Evolutionary conservation across 257 asterid genomes (phyloP).

Genomic region (Fraxinus pennsylvanica): DNA sequence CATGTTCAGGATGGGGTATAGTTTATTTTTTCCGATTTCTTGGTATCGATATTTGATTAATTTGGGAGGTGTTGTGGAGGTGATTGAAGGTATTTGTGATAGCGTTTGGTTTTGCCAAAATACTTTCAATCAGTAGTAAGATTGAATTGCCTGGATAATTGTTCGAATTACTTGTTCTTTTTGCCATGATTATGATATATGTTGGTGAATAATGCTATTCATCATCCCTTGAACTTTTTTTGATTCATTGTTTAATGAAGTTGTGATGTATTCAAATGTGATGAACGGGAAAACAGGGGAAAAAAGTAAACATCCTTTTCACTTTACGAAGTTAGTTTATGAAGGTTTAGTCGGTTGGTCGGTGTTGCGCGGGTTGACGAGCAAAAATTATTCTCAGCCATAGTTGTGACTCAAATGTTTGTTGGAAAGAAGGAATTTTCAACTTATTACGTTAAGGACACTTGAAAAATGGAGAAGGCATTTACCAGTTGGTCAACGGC

Average conservation of each 20-base stretch:
- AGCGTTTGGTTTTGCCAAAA: slow-evolving; percentile 3
- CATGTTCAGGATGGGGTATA: neutral
- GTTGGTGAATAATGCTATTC: too few species aligned
- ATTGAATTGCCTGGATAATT: slow-evolving; percentile 12
- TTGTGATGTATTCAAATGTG: too few species aligned
- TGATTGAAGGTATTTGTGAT: slow-evolving; percentile 3
- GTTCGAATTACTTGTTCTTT: neutral
- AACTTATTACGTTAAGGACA: neutral
- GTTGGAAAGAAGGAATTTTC: neutral
- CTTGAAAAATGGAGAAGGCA: neutral
- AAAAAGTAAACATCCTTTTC: too few species aligned
- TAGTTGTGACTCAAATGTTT: slow-evolving; percentile 10
- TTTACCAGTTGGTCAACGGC: too few species aligned
- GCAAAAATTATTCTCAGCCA: neutral
- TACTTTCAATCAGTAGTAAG: neutral
- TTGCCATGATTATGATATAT: neutral
- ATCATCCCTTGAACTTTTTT: too few species aligned
- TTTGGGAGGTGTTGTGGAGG: neutral
- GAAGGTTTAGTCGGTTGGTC: too few species aligned
- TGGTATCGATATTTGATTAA: neutral
- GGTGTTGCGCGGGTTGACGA: neutral
- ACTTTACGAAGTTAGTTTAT: too few species aligned
- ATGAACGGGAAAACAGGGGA: too few species aligned
- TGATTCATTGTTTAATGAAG: too few species aligned
- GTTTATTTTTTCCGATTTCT: too few species aligned